Percentiles rank a stretch among this genome's conserved stretches.
phyloP scores from a whole-genome alignment of 345 rosid genomes.

The Euphorbia pulcherrima region DNA sequence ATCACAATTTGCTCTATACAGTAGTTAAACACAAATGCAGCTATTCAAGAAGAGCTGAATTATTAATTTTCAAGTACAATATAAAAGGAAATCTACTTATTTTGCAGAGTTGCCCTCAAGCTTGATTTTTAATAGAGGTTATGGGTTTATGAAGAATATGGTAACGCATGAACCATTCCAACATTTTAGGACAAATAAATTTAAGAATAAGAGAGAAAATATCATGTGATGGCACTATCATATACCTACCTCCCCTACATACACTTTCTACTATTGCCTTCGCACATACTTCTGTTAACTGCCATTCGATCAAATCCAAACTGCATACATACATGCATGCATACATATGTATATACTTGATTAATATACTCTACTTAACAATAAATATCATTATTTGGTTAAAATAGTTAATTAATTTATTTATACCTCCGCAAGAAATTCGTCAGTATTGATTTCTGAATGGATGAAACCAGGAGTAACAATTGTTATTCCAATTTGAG shows the following conservation, averaged over 20 bases:
- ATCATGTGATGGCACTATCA: neutral
- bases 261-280: slow-evolving; percentile 15
- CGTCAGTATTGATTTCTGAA: slow-evolving; percentile 40
- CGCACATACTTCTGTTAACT: neutral
- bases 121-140: too few species aligned
- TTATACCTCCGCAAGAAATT: slow-evolving; percentile 5
- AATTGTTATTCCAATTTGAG: slow-evolving; percentile 38
- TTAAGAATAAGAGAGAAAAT: neutral
- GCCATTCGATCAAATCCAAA: neutral
- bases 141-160: too few species aligned
- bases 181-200: neutral
- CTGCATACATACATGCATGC: too few species aligned
- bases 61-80: too few species aligned
- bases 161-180: neutral
- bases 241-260: slow-evolving; percentile 17
- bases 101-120: too few species aligned
- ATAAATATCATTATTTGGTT: too few species aligned
- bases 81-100: too few species aligned
- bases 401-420: neutral
- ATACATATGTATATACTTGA: too few species aligned
- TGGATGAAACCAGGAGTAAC: slow-evolving; percentile 41
- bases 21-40: too few species aligned
- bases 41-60: too few species aligned
- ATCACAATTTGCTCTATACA: too few species aligned
- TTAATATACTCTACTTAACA: too few species aligned